Conservation (phyloP, 139 green algal genomes). For the Astrephomene gubernaculifera region DNA sequence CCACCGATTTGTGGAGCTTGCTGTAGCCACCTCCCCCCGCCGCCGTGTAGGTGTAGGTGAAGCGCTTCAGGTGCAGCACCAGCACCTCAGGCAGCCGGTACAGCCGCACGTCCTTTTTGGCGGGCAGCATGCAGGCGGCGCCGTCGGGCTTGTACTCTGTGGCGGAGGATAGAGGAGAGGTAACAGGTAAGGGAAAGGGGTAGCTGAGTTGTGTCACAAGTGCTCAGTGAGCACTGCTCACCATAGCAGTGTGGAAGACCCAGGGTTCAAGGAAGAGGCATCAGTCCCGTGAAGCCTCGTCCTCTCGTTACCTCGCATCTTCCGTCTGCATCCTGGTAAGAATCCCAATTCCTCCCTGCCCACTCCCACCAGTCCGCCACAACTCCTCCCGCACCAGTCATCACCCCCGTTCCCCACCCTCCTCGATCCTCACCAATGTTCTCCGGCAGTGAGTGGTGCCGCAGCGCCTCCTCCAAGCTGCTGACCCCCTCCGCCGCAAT, state of each 20-base stretch:
- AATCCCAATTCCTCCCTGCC: no score
- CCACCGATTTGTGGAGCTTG: conserved; percentile 74
- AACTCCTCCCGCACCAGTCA: no score
- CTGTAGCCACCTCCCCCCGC: neutral
- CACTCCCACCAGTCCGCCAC: no score
- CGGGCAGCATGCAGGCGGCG: conserved; percentile 24
- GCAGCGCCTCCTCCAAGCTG: conserved; percentile 69
- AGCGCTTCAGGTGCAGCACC: conserved; percentile 84
- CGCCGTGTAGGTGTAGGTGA: conserved; percentile 64
- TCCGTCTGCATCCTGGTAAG: no score
- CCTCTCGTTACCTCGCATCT: no score
- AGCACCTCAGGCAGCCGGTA: conserved; percentile 74
- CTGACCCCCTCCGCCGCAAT: conserved; percentile 47
- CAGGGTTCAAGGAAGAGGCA: no score
- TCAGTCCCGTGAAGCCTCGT: no score
- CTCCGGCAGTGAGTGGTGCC: conserved; percentile 52
- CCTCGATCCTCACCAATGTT: conserved; percentile 31
- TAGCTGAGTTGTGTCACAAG: no score
- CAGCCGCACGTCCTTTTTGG: conserved; percentile 55
- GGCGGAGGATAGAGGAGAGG: neutral
- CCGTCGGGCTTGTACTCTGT: conserved; percentile 68
- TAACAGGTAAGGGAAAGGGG: no score
- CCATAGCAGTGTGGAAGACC: no score
- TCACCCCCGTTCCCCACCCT: neutral
- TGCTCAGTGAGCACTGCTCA: no score